Percentiles rank a stretch among this genome's conserved stretches.
Evolutionary conservation across 2,329 filamentous ascomycete genomes (phyloP).

Genomic region (Pseudogymnoascus sp.): DNA sequence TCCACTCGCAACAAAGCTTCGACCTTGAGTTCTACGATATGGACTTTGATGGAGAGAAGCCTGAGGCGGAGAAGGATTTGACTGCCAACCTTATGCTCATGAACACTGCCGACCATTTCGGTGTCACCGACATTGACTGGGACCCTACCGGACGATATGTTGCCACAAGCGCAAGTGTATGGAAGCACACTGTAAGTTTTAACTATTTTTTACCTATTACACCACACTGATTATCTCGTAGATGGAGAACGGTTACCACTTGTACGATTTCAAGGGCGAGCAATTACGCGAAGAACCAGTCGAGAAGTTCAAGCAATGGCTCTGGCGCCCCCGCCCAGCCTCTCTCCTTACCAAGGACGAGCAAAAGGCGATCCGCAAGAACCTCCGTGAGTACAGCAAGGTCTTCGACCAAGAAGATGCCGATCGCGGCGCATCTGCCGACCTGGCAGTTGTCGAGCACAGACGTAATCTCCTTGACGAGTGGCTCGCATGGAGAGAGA

Average conservation of each 20-base stretch:
- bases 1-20: constrained; percentile 85
- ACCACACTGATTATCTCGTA: constrained; percentile 34
- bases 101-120: constrained; percentile 91
- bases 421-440: constrained; percentile 86
- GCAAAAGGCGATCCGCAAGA: constrained; percentile 96
- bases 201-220: neutral
- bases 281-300: constrained; percentile 82
- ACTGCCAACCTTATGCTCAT: constrained; percentile 92
- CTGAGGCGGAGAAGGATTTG: constrained; percentile 85
- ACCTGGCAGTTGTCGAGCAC: constrained; percentile 86
- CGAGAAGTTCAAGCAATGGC: constrained; percentile 96
- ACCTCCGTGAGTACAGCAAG: constrained; percentile 91
- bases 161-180: constrained; percentile 84
- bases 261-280: constrained; percentile 93
- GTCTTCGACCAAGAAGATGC: constrained; percentile 92
- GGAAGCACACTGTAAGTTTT: constrained; percentile 82
- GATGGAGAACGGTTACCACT: constrained; percentile 99
- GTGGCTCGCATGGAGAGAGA: constrained; percentile 78
- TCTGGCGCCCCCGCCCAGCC: constrained; percentile 85
- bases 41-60: constrained; percentile 95
- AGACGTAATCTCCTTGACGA: constrained; percentile 76
- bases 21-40: constrained; percentile 97
- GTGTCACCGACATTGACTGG: constrained; percentile 96
- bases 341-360: constrained; percentile 94
- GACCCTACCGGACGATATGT: constrained; percentile 94